phyloP scores from a whole-genome alignment of 768 basidiomycete genomes.

The Gymnopilus junonius region DNA sequence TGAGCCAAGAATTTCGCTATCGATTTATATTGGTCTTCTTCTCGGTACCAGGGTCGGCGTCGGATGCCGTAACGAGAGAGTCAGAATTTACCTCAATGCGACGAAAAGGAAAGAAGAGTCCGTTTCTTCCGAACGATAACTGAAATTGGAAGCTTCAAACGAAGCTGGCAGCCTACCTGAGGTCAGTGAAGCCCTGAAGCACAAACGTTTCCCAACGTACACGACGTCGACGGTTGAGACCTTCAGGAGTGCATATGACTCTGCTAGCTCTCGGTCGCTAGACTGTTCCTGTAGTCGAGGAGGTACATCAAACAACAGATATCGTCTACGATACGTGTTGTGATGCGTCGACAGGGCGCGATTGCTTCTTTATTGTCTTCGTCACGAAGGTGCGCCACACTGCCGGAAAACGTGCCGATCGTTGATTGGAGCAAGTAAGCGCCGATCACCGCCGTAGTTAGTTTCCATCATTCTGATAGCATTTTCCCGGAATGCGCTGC shows the following conservation, averaged over 20 bases:
- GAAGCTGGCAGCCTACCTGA: no score
- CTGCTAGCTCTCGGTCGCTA: no score
- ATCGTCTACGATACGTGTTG: not conserved
- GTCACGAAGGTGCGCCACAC: not conserved
- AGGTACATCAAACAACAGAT: not conserved
- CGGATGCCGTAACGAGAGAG: not conserved
- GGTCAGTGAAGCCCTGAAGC: no score
- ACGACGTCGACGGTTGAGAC: no score
- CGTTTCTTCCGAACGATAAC: not conserved
- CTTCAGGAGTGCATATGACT: not conserved
- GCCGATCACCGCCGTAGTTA: not conserved
- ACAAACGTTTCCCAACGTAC: no score
- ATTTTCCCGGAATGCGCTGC: not conserved
- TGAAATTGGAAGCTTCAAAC: no score
- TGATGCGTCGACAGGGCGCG: not conserved
- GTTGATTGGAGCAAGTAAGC: not conserved
- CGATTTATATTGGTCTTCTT: not conserved
- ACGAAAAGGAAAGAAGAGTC: not conserved
- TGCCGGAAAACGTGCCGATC: not conserved
- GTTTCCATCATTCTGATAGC: not conserved
- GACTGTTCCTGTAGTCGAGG: not conserved
- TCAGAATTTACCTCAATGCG: no score
- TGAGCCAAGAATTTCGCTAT: not conserved
- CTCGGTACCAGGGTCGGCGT: not conserved
- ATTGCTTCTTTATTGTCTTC: constrained; percentile 1